phyloP scores from a whole-genome alignment of 1,139 yeast genomes.

The Pichia sp. region DNA sequence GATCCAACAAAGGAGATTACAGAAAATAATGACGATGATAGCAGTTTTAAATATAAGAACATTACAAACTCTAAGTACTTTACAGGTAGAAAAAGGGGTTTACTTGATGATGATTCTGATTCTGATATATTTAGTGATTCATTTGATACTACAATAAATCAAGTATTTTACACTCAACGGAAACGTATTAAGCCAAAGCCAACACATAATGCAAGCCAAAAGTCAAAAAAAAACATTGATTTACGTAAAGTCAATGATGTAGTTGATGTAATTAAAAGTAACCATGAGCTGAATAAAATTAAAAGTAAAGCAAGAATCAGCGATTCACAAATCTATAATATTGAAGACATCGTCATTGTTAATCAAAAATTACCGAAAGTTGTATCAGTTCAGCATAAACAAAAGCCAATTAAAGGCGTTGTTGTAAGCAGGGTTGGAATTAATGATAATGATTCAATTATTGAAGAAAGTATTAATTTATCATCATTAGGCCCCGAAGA shows the following conservation, averaged over 20 bases:
- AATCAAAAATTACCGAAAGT: slow-evolving; percentile 3
- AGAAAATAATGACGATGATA: background rate
- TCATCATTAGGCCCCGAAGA: background rate
- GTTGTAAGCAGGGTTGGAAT: background rate
- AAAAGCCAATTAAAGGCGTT: no score
- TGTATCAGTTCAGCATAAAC: background rate
- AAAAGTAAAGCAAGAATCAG: background rate
- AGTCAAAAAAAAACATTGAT: background rate
- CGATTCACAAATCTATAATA: background rate
- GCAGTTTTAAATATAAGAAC: background rate
- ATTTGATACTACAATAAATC: slow-evolving; percentile 10
- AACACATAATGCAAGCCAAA: background rate
- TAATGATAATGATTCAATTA: background rate
- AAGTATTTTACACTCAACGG: slow-evolving; percentile 1
- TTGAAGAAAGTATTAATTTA: background rate
- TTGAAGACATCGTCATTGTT: slow-evolving; percentile 6
- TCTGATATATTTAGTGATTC: slow-evolving; percentile 8
- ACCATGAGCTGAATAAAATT: background rate
- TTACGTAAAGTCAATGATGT: background rate
- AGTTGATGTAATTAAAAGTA: background rate
- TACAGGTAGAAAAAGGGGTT: background rate
- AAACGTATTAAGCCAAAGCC: slow-evolving; percentile 1
- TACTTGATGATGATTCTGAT: slow-evolving; percentile 9
- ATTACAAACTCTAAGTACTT: slow-evolving; percentile 3
- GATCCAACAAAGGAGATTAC: background rate